Evolutionary conservation across 73 alveolate genomes (phyloP).

Genomic region (Paramecium bursaria): DNA sequence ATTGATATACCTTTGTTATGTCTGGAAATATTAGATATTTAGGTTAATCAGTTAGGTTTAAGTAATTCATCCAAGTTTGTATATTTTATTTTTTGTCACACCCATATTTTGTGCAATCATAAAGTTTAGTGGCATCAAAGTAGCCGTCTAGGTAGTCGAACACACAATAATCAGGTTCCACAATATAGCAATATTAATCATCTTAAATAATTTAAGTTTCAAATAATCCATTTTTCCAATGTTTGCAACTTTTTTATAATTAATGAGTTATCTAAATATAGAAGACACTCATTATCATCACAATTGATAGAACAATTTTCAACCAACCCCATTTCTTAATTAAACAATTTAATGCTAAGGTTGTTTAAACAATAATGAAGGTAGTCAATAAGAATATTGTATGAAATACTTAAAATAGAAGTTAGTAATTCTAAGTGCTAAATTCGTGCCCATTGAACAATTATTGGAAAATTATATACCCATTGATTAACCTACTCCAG

Average conservation of each 20-base stretch:
- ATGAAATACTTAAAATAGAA: no score
- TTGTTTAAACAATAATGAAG: no score
- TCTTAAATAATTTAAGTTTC: background rate
- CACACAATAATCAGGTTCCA: background rate
- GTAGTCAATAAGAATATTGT: no score
- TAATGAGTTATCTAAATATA: no score
- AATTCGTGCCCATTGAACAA: no score
- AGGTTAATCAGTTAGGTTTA: background rate
- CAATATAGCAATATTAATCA: background rate
- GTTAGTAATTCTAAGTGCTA: no score
- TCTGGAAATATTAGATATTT: background rate
- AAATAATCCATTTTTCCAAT: slow-evolving; percentile 12
- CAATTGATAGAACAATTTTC: no score
- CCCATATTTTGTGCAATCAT: background rate
- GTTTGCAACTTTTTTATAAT: background rate
- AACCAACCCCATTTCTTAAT: no score
- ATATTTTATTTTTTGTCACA: background rate
- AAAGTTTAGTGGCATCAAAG: background rate
- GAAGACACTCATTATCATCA: no score
- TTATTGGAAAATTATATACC: no score
- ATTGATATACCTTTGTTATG: background rate
- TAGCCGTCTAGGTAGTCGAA: background rate
- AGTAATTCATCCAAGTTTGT: background rate
- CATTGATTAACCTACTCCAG: no score
- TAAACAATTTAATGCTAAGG: no score